Base-by-base conservation (phyloP, 2,329 filamentous ascomycete genomes). In the Pseudogymnoascus sp. region DNA sequence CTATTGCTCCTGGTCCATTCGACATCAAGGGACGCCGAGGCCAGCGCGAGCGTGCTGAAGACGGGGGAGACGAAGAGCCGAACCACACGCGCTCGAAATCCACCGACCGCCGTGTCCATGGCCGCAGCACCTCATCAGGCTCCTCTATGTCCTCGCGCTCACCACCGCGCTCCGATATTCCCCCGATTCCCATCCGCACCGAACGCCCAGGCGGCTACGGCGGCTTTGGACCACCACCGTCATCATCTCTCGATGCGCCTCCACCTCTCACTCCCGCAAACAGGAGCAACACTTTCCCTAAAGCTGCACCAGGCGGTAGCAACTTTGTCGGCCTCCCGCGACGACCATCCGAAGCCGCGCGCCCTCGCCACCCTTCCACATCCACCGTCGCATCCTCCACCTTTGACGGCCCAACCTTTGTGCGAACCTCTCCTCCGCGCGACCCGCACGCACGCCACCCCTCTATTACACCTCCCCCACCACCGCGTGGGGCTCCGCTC, bases 1-100 rank as follows among this genome's bases (percentile, higher is more conserved):
- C 77, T 7, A 87, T 90, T 70, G 80, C 84, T 1, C 84, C 87
- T 1, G 87, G 86, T 0, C 87, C 87, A 0, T 89, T 90, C 68
- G 84, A 86, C 66, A 73, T 80, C 33, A 75, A 71, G 66, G 74
- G 76, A 67, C 76, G 74, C 67, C 70, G 62, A 70, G 66, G 63
- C 64, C 66, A 56, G 66, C 69, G 16, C 35, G 62, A 37, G 64
- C 67, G 66, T 67, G 35, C 64, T 67, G 26, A 68, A 67, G n/a
- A 16, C 3, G 63, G 70, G 16, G 40, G 19, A 26, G 42, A 47
- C 21, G 19, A 47, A 47, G 42, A 59, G 29, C 24, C 16, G 10
- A 38, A 33, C 26, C 35, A 35, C 14, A 16, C 7, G 35, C 53
- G 26, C 13, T 33, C 53, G 16, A 38, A 37, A 61, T 38, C 60